Conservation (phyloP, 129 eudicot genomes). For the Tagetes erecta region DNA sequence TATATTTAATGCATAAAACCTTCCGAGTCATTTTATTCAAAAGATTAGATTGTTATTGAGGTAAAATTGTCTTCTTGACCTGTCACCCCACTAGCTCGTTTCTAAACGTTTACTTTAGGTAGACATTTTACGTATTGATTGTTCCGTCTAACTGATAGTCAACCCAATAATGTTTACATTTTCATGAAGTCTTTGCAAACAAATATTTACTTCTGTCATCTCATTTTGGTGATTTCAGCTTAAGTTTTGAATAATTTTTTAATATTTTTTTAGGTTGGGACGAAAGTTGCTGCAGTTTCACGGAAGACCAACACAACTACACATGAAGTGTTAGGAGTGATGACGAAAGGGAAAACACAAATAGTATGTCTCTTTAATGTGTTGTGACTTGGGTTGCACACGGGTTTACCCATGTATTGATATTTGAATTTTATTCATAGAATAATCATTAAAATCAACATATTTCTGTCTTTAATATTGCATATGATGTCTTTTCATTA, state of each 20-base stretch:
- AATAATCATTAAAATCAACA: neutral
- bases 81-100: neutral
- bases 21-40: neutral
- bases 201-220: neutral
- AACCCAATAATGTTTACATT: neutral
- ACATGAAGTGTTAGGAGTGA: slow-evolving; percentile 89
- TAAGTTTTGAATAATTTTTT: neutral
- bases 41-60: neutral
- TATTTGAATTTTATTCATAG: neutral
- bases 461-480: slow-evolving; percentile 4
- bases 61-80: neutral
- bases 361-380: slow-evolving; percentile 54
- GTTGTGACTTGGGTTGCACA: neutral
- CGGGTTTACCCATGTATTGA: neutral
- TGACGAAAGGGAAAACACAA: slow-evolving; percentile 87
- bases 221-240: neutral
- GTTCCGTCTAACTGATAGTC: neutral
- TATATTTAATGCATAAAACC: slow-evolving; percentile 2
- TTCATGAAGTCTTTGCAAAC: slow-evolving; percentile 4
- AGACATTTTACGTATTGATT: neutral
- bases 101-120: neutral
- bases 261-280: slow-evolving; percentile 58
- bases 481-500: slow-evolving; percentile 6
- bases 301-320: slow-evolving; percentile 90
- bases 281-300: slow-evolving; percentile 95